phyloP scores from a whole-genome alignment of 2,329 filamentous ascomycete species.

The Neofusicoccum cordaticola region DNA sequence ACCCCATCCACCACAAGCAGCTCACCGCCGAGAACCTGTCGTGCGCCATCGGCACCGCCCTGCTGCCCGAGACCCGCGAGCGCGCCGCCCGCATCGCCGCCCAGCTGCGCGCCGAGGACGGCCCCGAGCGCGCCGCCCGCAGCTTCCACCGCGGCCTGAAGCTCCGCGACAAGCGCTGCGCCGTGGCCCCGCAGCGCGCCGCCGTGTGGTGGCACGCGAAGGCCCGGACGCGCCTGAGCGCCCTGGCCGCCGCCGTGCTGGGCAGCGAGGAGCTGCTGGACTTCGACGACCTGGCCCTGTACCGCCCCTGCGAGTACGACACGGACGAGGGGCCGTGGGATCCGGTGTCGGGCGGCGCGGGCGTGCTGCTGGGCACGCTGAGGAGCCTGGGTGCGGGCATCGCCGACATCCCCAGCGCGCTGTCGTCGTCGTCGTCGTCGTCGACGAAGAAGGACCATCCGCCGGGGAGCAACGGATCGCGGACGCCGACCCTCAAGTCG shows the following conservation, averaged over 20 bases:
- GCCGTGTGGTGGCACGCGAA: constrained; percentile 53
- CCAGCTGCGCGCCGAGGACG: constrained; percentile 59
- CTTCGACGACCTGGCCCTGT: constrained; percentile 62
- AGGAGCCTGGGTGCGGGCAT: background rate
- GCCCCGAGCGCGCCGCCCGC: constrained; percentile 43
- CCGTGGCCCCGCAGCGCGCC: constrained; percentile 61
- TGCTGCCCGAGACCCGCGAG: constrained; percentile 58
- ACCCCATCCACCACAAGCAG: constrained; percentile 66
- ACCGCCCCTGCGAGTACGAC: constrained; percentile 71
- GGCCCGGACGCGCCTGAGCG: constrained; percentile 55
- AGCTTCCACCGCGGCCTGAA: too few species aligned
- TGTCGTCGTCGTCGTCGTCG: constrained; percentile 20
- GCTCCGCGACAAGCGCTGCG: constrained; percentile 62
- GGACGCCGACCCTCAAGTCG: background rate
- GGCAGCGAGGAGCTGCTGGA: constrained; percentile 59
- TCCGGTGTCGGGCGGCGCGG: constrained; percentile 64
- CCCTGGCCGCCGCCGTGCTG: constrained; percentile 64
- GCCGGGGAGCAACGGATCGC: background rate
- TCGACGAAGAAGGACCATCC: constrained; percentile 35
- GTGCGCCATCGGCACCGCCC: constrained; percentile 66
- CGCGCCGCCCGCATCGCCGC: constrained; percentile 60
- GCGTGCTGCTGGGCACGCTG: constrained; percentile 59
- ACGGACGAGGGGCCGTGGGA: constrained; percentile 75
- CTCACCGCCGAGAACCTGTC: constrained; percentile 62
- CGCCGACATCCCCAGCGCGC: background rate